Evolutionary conservation across 2,329 filamentous ascomycete genomes (phyloP), one percentile per base, ranked within the genome.

Genomic region (Sporothrix curviconia): DNA sequence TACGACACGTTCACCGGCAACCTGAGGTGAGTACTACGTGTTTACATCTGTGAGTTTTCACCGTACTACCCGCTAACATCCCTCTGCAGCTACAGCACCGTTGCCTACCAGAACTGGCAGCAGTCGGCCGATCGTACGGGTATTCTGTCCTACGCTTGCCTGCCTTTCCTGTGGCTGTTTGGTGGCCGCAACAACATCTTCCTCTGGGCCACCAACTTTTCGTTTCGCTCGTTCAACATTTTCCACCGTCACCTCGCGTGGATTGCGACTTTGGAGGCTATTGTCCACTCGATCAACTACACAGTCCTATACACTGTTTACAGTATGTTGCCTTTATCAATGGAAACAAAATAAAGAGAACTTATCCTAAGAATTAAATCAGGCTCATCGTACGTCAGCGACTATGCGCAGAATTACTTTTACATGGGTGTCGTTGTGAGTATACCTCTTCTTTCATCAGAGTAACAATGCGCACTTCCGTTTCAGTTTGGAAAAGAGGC

Each of bases 231-330:
- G 0, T 88, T 83, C 64, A 87, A 83, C 61, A 76, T 81, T 30
- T 87, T 87, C 53, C 85, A 89, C 67, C 79, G 85, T 0, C 84
- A 83, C 74, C 74, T 85, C 6, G 85, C 85, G 0, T 74, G 84
- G 17, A 74, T 86, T 2, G 77, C 82, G 5, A 84, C 83, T 0
- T 54, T 83, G 0, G 77, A 86, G 61, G 84, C 82, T 1, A 73
- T 86, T 1, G 66, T 84, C 0, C 85, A 89, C 64, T 84, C 83
- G 0, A 58, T 84, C 1, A 76, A 78, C 0, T 89, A 86, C 59
- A 76, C 80, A 0, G 60, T 78, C 15, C 7, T 43, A 28, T 51
- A 55, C 25, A 40, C 19, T 24, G 22, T 30, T 3, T 22, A 37
- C n/a, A 43, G 37, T 30, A 43, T 8, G 36, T 19, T 8, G 11